These are phyloP conservation scores for Xylaria digitata DNA, from an alignment of 2,329 filamentous ascomycete genomes.

Conservation along the genomic window DNA sequence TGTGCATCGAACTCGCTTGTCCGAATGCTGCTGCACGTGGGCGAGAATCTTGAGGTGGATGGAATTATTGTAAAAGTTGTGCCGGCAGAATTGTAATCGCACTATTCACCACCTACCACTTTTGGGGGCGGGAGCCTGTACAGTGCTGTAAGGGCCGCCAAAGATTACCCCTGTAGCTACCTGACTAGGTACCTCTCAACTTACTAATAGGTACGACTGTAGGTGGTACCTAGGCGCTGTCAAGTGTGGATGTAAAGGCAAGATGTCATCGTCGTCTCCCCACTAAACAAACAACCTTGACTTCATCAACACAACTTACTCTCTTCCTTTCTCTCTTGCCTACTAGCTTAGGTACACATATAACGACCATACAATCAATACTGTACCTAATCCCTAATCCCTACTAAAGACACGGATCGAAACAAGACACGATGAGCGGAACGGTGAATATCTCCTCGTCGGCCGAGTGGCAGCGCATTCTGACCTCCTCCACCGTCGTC, in stretches of 20 bases:
- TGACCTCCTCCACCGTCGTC: conserved; percentile 80
- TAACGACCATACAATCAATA: background rate
- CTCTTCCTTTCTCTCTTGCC: background rate
- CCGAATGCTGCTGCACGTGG: conserved; percentile 4
- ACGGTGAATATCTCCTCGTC: conserved; percentile 71
- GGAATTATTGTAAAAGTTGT: conserved; percentile 32
- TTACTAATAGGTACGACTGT: background rate
- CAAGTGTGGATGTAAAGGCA: conserved; percentile 9
- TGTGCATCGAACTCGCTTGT: no score
- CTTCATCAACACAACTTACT: conserved; percentile 19
- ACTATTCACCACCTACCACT: conserved; percentile 38
- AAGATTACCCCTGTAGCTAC: no score
- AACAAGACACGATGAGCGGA: conserved; percentile 53
- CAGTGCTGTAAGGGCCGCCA: no score
- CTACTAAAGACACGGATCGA: background rate
- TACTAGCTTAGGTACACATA: no score
- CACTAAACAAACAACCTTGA: conserved; percentile 6
- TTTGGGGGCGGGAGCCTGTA: background rate
- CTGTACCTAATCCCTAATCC: no score
- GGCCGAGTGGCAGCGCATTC: conserved; percentile 76
- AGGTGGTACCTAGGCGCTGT: background rate
- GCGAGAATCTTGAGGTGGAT: conserved; percentile 25
- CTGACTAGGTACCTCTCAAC: background rate
- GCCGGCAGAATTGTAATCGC: conserved; percentile 47
- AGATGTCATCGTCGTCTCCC: conserved; percentile 26